phyloP scores from a whole-genome alignment of 192 early-diverging fungal species.

The Ambispora gerdemannii region DNA sequence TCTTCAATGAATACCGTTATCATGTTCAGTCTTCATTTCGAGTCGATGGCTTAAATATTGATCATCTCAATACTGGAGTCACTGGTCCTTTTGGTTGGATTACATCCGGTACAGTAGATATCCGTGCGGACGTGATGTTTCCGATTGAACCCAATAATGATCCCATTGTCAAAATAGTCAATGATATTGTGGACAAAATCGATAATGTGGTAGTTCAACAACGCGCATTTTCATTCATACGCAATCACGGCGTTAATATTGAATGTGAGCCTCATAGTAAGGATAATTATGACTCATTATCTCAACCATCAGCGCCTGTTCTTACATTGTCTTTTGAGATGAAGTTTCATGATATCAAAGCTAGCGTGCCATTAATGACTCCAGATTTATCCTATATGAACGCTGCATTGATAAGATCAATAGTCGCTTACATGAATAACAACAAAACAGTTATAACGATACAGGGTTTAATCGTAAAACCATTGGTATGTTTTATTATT shows the following conservation, averaged over 20 bases:
- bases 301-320: constrained; percentile 31
- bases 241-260: neutral
- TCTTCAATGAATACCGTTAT: neutral
- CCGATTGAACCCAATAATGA: constrained; percentile 53
- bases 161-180: constrained; percentile 59
- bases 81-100: constrained; percentile 94
- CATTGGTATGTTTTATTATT: constrained; percentile 50
- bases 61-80: constrained; percentile 82
- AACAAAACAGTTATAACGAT: constrained; percentile 84
- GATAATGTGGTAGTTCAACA: constrained; percentile 48
- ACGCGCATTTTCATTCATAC: neutral
- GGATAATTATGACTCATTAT: constrained; percentile 30
- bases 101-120: constrained; percentile 80
- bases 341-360: constrained; percentile 86
- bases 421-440: constrained; percentile 93
- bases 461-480: constrained; percentile 73
- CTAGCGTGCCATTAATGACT: constrained; percentile 74
- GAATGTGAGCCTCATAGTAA: constrained; percentile 10
- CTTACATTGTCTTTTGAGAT: constrained; percentile 77
- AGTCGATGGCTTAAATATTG: constrained; percentile 86
- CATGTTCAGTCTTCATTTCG: constrained; percentile 62
- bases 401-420: constrained; percentile 83
- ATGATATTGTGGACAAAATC: constrained; percentile 69
- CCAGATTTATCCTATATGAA: constrained; percentile 73
- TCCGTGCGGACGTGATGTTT: constrained; percentile 67